Percentiles rank a stretch among this genome's conserved stretches.
Conservation (phyloP, 2,329 filamentous ascomycete species). For the Pseudogymnoascus sp. region DNA sequence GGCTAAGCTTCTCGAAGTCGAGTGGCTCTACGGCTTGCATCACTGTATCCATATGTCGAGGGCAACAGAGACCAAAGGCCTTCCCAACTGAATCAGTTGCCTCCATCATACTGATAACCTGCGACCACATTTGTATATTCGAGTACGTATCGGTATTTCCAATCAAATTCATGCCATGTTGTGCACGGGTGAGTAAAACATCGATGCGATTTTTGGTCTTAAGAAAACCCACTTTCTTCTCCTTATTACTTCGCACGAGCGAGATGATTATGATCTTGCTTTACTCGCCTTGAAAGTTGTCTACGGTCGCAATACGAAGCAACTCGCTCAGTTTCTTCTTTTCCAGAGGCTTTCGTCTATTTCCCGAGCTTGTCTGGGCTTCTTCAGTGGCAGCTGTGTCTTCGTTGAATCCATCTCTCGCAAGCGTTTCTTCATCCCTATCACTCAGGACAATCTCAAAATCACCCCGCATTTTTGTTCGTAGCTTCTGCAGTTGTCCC, state of each 20-base stretch:
- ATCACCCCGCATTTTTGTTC: slow-evolving; percentile 19
- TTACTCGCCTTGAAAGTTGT: slow-evolving; percentile 72
- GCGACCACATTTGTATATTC: slow-evolving; percentile 54
- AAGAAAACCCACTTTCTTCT: slow-evolving; percentile 56
- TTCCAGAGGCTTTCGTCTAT: slow-evolving; percentile 8
- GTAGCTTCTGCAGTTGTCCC: slow-evolving; percentile 42
- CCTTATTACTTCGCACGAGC: slow-evolving; percentile 60
- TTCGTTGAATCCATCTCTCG: slow-evolving; percentile 16
- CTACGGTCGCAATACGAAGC: slow-evolving; percentile 49
- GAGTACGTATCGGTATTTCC: slow-evolving; percentile 55
- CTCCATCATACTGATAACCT: slow-evolving; percentile 47
- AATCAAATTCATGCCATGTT: slow-evolving; percentile 65
- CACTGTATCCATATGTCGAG: slow-evolving; percentile 45
- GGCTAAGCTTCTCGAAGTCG: slow-evolving; percentile 46
- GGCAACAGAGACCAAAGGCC: slow-evolving; percentile 46
- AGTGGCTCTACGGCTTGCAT: slow-evolving; percentile 45
- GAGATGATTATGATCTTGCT: slow-evolving; percentile 64
- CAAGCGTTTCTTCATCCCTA: slow-evolving; percentile 24
- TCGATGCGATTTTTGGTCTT: slow-evolving; percentile 61
- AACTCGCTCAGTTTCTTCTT: slow-evolving; percentile 23
- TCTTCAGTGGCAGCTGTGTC: slow-evolving; percentile 5
- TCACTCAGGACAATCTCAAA: slow-evolving; percentile 29
- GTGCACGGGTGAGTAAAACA: slow-evolving; percentile 57
- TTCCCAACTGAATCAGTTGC: slow-evolving; percentile 38
- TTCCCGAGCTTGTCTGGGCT: background rate